A percentile compares a stretch with the other conserved stretches of the same genome.
These are phyloP conservation scores for Aspergillus funiculosus DNA, from an alignment of 495 filamentous ascomycete genomes.

Conservation along the genomic window DNA sequence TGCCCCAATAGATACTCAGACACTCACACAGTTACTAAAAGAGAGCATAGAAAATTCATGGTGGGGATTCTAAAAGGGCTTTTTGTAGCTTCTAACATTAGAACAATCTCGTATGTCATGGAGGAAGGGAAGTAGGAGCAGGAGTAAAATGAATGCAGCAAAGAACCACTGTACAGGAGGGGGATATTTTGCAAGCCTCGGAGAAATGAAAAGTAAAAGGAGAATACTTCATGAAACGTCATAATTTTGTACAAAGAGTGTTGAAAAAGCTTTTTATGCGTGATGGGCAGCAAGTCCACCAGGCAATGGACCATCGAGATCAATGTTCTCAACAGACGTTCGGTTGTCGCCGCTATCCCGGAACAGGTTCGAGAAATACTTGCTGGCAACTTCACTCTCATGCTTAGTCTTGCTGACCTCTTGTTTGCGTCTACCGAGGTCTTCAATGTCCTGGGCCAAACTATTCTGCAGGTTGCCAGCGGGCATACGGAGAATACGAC, in stretches of 20 bases:
- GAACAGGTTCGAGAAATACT: slow-evolving; percentile 84
- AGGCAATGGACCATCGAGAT: slow-evolving; percentile 61
- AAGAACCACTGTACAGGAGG: slow-evolving; percentile 7
- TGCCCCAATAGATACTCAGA: no score
- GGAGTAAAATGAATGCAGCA: background rate
- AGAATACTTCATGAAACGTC: slow-evolving; percentile 20
- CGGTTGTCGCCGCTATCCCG: slow-evolving; percentile 66
- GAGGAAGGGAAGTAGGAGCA: background rate
- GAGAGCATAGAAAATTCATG: no score
- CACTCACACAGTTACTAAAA: no score
- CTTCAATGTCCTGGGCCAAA: slow-evolving; percentile 74
- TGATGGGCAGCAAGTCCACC: slow-evolving; percentile 33
- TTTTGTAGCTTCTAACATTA: background rate
- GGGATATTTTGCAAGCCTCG: slow-evolving; percentile 15
- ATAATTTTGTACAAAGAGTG: slow-evolving; percentile 19
- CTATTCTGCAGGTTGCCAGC: slow-evolving; percentile 73
- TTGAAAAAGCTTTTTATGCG: slow-evolving; percentile 15
- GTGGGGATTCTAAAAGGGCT: no score
- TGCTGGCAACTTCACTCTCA: slow-evolving; percentile 71
- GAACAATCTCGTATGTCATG: background rate
- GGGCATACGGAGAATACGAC: slow-evolving; percentile 79
- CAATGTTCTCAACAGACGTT: slow-evolving; percentile 67
- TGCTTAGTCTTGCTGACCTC: slow-evolving; percentile 70
- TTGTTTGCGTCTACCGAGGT: slow-evolving; percentile 67
- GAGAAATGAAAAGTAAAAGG: background rate